These are phyloP conservation scores for Reticulascus tulasneorum DNA, from an alignment of 2,329 filamentous ascomycete species.

Conservation along the genomic window DNA sequence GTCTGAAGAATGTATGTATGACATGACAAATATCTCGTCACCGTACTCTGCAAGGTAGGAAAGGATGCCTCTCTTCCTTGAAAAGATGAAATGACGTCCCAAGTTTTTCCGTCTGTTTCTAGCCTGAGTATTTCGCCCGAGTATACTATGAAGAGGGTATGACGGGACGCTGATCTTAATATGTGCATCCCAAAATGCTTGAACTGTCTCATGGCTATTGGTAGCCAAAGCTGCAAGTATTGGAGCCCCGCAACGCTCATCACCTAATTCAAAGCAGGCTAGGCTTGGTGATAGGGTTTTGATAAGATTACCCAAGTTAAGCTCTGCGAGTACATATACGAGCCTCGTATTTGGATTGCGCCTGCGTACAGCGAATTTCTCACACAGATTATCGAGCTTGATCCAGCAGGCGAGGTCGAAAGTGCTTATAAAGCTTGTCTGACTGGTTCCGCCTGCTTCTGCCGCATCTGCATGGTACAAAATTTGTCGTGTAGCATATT, in stretches of 20 bases:
- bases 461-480: slow-evolving; percentile 1
- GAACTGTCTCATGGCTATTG: not conserved
- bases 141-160: no score
- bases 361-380: not conserved
- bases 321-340: not conserved
- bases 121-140: not conserved
- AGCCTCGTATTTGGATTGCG: not conserved
- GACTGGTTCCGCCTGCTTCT: accelerated
- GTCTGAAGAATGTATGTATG: no score
- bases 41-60: no score
- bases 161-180: no score
- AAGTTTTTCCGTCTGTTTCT: not conserved
- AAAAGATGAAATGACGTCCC: no score
- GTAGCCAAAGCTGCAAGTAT: not conserved
- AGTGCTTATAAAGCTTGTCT: accelerated
- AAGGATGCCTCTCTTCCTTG: no score
- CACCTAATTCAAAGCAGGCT: accelerated
- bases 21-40: no score
- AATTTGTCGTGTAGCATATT: slow-evolving; percentile 1
- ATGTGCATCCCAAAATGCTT: not conserved
- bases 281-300: accelerated
- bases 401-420: not conserved
- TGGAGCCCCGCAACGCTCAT: not conserved
- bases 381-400: not conserved
- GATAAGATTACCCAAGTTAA: accelerated